Base-by-base conservation (phyloP, 768 basidiomycete genomes). In the Lactifluus volemus region DNA sequence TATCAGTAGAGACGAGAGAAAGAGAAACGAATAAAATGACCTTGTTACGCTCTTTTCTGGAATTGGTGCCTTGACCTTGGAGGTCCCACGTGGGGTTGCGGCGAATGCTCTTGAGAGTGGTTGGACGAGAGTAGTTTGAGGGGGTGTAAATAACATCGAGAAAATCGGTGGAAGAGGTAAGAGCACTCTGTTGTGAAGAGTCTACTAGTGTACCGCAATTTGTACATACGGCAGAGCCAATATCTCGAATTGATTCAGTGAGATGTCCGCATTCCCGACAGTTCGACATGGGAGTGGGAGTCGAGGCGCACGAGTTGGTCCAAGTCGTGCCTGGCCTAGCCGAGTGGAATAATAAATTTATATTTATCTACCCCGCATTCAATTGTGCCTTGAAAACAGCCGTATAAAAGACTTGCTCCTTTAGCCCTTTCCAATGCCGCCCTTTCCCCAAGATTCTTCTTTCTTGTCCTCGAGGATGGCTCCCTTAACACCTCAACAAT, bases 181-280 rank as follows among this genome's bases (percentile, higher is more conserved):
- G 80, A 44, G 87, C 72, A 30, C 77, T 77, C 74, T 85, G 85
- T 49, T 61, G 60, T 14, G 78, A 74, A 0, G 87, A 77, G 67
- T 89, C 83, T 10, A 73, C 75, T 19, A 92, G 80, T n/a, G 83
- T 84, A 15, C 85, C 89, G 66, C 89, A 91, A n/a, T 63, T 54
- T 12, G 81, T 81, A 72, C 89, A 92, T 61, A 90, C 82, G 49
- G 77, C 58, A 6, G 65, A 65, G 58, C 63, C 63, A 19, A 64
- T 41, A 44, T 63, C 62, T 45, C 32, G 64, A 59, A 45, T 39
- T 36, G 49, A 65, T 63, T 65, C 62, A 30, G 64, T 65, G 4
- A 53, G 15, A 21, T 65, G 57, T 51, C 63, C 64, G 50, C 64
- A 65, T 42, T 58, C 59, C 14, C 48, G 52, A 41, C 64, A 65